phyloP scores from a whole-genome alignment of 345 rosid genomes.

The Boechera stricta region DNA sequence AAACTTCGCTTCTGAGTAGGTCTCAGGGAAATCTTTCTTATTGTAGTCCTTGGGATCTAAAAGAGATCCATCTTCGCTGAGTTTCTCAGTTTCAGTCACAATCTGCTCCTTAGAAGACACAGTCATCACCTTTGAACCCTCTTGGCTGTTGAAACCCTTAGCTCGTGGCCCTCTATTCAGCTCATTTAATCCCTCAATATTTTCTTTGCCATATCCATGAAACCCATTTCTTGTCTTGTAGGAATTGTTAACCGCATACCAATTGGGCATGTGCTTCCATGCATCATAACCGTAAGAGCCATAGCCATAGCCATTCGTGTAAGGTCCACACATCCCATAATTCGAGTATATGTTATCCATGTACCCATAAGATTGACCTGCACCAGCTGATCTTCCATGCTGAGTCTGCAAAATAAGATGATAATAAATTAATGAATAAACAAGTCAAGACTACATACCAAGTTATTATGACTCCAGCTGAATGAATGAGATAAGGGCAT shows the following conservation, averaged over 20 bases:
- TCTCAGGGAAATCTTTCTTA: conserved; percentile 59
- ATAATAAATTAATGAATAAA: not conserved
- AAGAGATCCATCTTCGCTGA: conserved; percentile 46
- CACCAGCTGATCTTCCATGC: conserved; percentile 52
- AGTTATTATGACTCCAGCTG: not conserved
- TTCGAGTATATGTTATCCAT: conserved; percentile 59
- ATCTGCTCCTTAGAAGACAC: conserved; percentile 28
- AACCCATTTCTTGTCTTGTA: conserved; percentile 51
- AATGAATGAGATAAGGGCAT: conserved; percentile 33
- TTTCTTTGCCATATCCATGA: conserved; percentile 65
- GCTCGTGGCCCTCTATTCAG: conserved; percentile 80
- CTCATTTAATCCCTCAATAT: conserved; percentile 73
- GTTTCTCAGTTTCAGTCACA: conserved; percentile 29
- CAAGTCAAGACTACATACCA: not conserved
- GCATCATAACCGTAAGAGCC: conserved; percentile 62
- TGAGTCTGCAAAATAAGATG: conserved; percentile 41
- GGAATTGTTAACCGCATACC: conserved; percentile 58
- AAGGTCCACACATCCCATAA: conserved; percentile 57
- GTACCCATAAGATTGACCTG: conserved; percentile 55
- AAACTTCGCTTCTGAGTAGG: conserved; percentile 62
- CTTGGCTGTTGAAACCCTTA: conserved; percentile 62
- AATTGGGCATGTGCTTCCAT: conserved; percentile 59
- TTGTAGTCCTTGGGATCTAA: conserved; percentile 57
- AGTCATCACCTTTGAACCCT: conserved; percentile 27
- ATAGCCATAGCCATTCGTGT: conserved; percentile 54